Evolutionary conservation across 2,329 filamentous ascomycete species (phyloP).

Genomic region (Xylariaceae sp.): DNA sequence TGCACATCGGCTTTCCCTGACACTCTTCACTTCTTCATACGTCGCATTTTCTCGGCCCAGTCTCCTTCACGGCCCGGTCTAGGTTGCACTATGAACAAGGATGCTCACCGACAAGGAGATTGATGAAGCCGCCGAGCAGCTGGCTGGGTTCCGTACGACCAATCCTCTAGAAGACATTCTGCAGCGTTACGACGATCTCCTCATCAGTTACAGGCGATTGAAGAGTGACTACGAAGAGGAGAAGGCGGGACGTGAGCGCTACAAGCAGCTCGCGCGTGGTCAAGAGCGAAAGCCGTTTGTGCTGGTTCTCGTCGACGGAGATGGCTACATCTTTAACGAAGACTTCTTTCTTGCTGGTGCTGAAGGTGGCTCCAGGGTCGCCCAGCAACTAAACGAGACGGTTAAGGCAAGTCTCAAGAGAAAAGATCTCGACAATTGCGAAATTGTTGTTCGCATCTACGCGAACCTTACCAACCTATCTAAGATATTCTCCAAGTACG

Average conservation of each 20-base stretch:
- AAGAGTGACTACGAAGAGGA: constrained; percentile 65
- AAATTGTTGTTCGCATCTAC: constrained; percentile 61
- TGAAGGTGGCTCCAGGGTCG: constrained; percentile 62
- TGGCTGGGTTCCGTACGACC: constrained; percentile 41
- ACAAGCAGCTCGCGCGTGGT: constrained; percentile 57
- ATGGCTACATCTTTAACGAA: constrained; percentile 64
- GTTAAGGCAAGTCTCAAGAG: constrained; percentile 55
- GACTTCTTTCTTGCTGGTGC: constrained; percentile 52
- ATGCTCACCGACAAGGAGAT: constrained; percentile 40
- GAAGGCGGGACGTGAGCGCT: constrained; percentile 57
- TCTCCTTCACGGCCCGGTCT: no score
- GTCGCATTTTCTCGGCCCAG: neutral
- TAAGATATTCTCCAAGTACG: constrained; percentile 53
- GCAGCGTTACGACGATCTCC: constrained; percentile 46
- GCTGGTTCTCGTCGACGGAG: constrained; percentile 66
- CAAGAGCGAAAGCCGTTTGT: constrained; percentile 63
- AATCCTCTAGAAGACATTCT: constrained; percentile 40
- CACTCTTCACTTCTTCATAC: no score
- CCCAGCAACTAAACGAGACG: constrained; percentile 57
- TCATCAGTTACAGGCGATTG: constrained; percentile 60
- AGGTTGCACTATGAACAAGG: neutral
- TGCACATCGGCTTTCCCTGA: no score
- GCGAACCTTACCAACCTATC: constrained; percentile 61
- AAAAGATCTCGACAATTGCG: constrained; percentile 55
- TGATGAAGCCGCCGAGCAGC: constrained; percentile 35